Evolutionary conservation across 345 rosid species (phyloP).

Genomic region (Aquilaria sinensis): DNA sequence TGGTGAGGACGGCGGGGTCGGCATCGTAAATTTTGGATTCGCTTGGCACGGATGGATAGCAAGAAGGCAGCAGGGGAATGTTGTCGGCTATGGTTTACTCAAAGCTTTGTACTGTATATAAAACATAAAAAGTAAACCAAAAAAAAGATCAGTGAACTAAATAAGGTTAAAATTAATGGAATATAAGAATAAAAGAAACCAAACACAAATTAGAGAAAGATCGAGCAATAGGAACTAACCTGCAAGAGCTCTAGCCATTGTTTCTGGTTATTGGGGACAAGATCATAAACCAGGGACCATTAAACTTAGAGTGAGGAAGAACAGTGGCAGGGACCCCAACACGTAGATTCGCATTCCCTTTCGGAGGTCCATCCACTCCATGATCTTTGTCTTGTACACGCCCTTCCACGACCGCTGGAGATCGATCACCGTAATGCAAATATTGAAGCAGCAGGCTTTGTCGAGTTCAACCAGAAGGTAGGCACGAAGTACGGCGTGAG

Average conservation of each 20-base stretch:
- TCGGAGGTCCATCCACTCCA: slow-evolving; percentile 91
- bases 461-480: slow-evolving; percentile 77
- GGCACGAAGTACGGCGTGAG: slow-evolving; percentile 79
- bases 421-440: slow-evolving; percentile 91
- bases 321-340: slow-evolving; percentile 70
- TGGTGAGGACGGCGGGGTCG: slow-evolving; percentile 41
- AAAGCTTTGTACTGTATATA: slow-evolving; percentile 4
- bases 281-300: too few species aligned
- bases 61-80: slow-evolving; percentile 60
- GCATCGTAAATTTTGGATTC: slow-evolving; percentile 78
- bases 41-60: slow-evolving; percentile 49
- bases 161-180: background rate
- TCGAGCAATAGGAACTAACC: background rate
- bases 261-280: too few species aligned
- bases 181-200: background rate
- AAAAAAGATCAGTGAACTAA: too few species aligned
- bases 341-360: slow-evolving; percentile 80
- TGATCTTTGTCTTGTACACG: slow-evolving; percentile 56
- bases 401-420: slow-evolving; percentile 57
- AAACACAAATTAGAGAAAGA: background rate
- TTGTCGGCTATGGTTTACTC: slow-evolving; percentile 81
- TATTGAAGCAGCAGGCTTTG: slow-evolving; percentile 74
- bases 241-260: too few species aligned
- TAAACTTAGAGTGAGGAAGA: slow-evolving; percentile 8
- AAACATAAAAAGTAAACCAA: slow-evolving; percentile 2